Evolutionary conservation across 1,139 yeast species (phyloP), one percentile per base, ranked within the genome.

Genomic region (Zygosaccharomyces sapae): DNA sequence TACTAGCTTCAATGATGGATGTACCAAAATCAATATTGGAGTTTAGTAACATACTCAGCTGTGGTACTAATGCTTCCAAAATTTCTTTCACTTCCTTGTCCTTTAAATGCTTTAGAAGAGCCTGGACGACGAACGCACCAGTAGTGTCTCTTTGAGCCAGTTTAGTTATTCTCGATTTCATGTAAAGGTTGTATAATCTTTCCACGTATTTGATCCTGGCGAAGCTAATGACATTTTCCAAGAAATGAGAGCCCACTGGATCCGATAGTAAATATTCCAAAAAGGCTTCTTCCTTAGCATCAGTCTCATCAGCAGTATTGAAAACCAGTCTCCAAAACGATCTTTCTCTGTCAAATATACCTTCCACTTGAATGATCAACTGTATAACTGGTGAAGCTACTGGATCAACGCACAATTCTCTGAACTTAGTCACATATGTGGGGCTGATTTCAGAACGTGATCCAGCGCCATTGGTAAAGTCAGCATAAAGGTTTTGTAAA

Each of bases 381-480:
- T 90, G 97, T 24, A 88, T 65, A 1, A 89, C 95, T 0, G 97
- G 97, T 0, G 97, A 87, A 0, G 95, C 88, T 43, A 88, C 70
- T 51, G 86, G 80, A 58, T 88, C 84, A 47, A 88, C 80, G 5
- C 96, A 83, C 48, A 82, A 69, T 55, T 83, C 88, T 59, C 97
- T 76, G 49, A 87, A 75, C 12, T 67, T 61, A 18, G 68, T 69
- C 6, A 70, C 57, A 37, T 67, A 68, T 2, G 65, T 53, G 16
- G 53, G 47, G 22, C 54, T 55, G n/a, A 69, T 41, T 19, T 62
- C 72, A 3, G 68, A 56, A 19, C 59, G 58, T 6, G 59, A 47
- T 25, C 47, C 50, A 4, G 57, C 59, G 29, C 55, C 57, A 16
- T 51, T 51, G 25, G 78, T 77, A 50, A 80, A 71, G 2, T 66